These are phyloP conservation scores for Skeletonema menzelii DNA, from an alignment of 108 stramenopile species.

Conservation along the genomic window DNA sequence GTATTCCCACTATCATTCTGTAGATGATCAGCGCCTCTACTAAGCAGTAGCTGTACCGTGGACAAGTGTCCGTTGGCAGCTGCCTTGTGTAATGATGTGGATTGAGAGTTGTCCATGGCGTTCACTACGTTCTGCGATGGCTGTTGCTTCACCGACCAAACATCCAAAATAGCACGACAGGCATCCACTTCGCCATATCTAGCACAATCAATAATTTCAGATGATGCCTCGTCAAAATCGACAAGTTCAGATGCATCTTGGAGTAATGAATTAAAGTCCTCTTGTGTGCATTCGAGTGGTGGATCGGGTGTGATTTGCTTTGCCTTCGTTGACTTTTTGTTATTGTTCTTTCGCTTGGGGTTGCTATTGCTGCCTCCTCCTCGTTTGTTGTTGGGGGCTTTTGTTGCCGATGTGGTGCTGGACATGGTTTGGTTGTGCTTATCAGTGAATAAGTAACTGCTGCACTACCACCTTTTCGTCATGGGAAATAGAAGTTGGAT, in stretches of 20 bases:
- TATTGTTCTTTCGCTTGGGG: constrained; percentile 9
- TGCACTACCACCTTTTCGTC: too few relatives aligned
- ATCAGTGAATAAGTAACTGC: too few relatives aligned
- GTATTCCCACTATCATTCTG: constrained; percentile 70
- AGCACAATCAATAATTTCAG: constrained; percentile 74
- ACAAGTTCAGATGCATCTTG: constrained; percentile 16
- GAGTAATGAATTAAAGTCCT: constrained; percentile 23
- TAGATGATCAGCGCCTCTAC: constrained; percentile 18
- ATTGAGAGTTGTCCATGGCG: constrained; percentile 32
- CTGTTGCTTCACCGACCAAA: constrained; percentile 12
- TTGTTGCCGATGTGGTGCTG: constrained; percentile 2
- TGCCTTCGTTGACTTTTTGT: constrained; percentile 3
- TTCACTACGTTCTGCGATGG: constrained; percentile 18
- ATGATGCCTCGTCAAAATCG: constrained; percentile 44
- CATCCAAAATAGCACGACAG: constrained; percentile 59
- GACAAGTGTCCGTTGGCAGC: constrained; percentile 74
- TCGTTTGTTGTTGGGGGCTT: background rate
- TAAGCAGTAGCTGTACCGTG: constrained; percentile 55
- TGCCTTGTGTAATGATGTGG: constrained; percentile 81
- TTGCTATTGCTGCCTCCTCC: background rate
- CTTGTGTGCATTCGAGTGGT: constrained; percentile 21
- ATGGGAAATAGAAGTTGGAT: too few relatives aligned
- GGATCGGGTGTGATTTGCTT: constrained; percentile 16
- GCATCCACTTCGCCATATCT: constrained; percentile 78
- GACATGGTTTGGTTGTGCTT: background rate